phyloP scores from a whole-genome alignment of 2,329 filamentous ascomycete genomes.

The Cercospora sp. region DNA sequence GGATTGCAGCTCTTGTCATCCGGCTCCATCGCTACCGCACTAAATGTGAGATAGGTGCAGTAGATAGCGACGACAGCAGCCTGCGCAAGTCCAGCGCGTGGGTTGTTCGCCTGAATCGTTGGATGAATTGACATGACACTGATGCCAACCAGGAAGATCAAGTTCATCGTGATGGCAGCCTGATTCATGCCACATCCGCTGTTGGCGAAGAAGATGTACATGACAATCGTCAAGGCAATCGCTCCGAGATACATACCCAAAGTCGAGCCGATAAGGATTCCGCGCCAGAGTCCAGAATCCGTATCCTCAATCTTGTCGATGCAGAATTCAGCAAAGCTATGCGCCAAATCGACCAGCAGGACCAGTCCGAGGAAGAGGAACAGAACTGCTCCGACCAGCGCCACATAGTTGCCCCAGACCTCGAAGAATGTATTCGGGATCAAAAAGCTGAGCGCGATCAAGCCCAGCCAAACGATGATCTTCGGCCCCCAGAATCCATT shows the following conservation, averaged over 20 bases:
- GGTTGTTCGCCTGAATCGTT: constrained; percentile 84
- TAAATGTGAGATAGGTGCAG: constrained; percentile 98
- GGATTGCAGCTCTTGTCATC: constrained; percentile 95
- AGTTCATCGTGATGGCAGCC: constrained; percentile 85
- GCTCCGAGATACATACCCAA: constrained; percentile 90
- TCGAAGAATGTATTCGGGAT: constrained; percentile 95
- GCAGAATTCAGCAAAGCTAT: constrained; percentile 97
- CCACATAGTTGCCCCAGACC: constrained; percentile 92
- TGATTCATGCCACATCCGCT: constrained; percentile 92
- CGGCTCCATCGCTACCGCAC: constrained; percentile 96
- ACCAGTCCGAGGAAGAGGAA: constrained; percentile 93
- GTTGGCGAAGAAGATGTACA: constrained; percentile 93
- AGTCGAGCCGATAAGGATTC: constrained; percentile 85
- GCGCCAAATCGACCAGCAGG: constrained; percentile 88
- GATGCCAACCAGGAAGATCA: constrained; percentile 77
- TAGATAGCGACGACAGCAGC: constrained; percentile 96
- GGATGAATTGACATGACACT: constrained; percentile 88
- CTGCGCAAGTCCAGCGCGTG: constrained; percentile 92
- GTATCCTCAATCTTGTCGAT: constrained; percentile 87
- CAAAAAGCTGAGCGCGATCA: constrained; percentile 90
- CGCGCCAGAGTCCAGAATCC: constrained; percentile 82
- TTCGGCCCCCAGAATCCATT: constrained; percentile 99
- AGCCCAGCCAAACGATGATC: constrained; percentile 80
- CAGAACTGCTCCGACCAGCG: constrained; percentile 82
- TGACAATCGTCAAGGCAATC: constrained; percentile 89